Evolutionary conservation across 116 monocot species (phyloP).

Genomic region (Dioscorea cayenensis): DNA sequence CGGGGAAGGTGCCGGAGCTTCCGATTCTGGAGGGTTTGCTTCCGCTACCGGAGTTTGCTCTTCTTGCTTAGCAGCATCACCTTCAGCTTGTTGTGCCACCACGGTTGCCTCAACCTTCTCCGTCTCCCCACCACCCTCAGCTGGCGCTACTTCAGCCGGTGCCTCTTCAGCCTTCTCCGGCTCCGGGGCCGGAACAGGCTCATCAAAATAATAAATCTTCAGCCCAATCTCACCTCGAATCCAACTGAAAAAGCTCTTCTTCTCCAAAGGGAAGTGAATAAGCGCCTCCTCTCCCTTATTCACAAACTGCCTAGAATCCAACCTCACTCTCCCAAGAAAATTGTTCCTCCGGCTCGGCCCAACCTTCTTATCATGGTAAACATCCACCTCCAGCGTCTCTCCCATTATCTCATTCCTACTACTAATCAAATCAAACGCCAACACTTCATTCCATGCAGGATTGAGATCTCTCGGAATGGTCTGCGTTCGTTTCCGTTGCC

Average conservation of each 20-base stretch:
- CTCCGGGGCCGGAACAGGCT: constrained; percentile 15
- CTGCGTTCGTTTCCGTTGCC: constrained; percentile 61
- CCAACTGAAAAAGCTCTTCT: constrained; percentile 83
- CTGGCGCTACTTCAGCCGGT: background rate
- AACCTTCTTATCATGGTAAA: constrained; percentile 52
- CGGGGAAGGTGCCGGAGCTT: background rate
- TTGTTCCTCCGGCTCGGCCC: constrained; percentile 57
- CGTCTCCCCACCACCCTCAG: background rate
- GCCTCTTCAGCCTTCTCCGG: constrained; percentile 7
- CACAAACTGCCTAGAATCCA: constrained; percentile 66
- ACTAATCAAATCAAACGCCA: constrained; percentile 45
- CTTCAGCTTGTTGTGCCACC: background rate
- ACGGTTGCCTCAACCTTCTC: background rate
- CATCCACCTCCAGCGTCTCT: constrained; percentile 66
- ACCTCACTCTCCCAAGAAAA: constrained; percentile 67
- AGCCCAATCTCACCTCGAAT: constrained; percentile 70
- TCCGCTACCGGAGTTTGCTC: background rate
- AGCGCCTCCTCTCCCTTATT: constrained; percentile 82
- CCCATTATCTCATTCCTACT: background rate
- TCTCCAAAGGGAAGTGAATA: constrained; percentile 71
- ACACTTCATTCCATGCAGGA: constrained; percentile 65
- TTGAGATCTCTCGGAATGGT: constrained; percentile 65
- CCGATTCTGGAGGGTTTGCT: background rate
- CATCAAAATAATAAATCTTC: constrained; percentile 60
- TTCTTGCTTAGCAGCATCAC: background rate